These are phyloP conservation scores for Ilyonectria destructans DNA, from an alignment of 2,329 filamentous ascomycete species.

Conservation along the genomic window DNA sequence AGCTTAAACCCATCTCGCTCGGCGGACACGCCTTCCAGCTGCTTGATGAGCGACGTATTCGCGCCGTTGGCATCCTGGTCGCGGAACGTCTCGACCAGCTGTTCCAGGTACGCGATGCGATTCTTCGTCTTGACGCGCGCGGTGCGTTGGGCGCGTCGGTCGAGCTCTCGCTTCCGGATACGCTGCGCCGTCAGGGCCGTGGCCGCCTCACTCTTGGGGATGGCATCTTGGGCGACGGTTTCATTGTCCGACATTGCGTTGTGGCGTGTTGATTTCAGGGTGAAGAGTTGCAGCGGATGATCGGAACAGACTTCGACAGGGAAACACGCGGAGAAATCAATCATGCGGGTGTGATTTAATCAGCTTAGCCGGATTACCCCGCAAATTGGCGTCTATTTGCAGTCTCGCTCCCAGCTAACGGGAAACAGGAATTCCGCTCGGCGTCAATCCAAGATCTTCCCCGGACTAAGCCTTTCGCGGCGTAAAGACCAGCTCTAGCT, in stretches of 20 bases:
- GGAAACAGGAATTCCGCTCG: background rate
- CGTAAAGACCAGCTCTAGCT: slow-evolving; percentile 29
- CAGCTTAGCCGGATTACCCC: background rate
- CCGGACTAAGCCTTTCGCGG: background rate
- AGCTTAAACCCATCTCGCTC: background rate
- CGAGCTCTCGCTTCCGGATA: slow-evolving; percentile 8
- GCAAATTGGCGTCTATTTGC: background rate
- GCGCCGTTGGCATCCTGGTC: background rate
- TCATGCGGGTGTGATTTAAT: background rate
- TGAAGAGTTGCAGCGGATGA: background rate
- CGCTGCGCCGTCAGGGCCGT: background rate
- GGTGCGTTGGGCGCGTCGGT: slow-evolving; percentile 4
- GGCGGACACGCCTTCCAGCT: background rate
- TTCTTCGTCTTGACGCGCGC: slow-evolving; percentile 12
- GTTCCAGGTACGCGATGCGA: slow-evolving; percentile 10
- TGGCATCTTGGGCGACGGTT: background rate
- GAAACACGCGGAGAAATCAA: background rate
- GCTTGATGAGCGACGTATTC: background rate
- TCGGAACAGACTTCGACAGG: background rate
- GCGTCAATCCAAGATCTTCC: too few relatives aligned
- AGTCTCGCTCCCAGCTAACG: background rate
- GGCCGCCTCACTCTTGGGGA: background rate
- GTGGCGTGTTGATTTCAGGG: background rate
- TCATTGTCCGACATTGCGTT: background rate
- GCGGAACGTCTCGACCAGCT: slow-evolving; percentile 7